A percentile compares a stretch with the other conserved stretches of the same genome.
These are phyloP conservation scores for Phytophthora meadii DNA, from an alignment of 352 stramenopile genomes.

Conservation along the genomic window DNA sequence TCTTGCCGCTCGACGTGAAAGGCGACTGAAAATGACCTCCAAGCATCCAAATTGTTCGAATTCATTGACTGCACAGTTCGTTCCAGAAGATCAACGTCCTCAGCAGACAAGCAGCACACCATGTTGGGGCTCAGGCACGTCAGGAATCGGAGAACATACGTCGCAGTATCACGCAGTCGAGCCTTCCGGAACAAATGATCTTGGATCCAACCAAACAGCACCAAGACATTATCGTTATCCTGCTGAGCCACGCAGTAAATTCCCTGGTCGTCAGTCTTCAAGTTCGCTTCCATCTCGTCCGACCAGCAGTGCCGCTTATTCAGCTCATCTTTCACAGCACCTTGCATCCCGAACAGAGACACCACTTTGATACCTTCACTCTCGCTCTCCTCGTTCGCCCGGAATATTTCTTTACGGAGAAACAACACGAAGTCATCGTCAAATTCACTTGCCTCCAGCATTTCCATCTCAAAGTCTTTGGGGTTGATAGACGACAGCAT, in stretches of 20 bases:
- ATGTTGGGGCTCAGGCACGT: slow-evolving; percentile 59
- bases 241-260: slow-evolving; percentile 54
- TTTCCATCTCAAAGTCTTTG: slow-evolving; percentile 63
- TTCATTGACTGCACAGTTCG: slow-evolving; percentile 23
- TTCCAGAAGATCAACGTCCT: slow-evolving; percentile 45
- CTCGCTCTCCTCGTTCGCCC: slow-evolving; percentile 5
- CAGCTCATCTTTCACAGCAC: slow-evolving; percentile 53
- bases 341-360: slow-evolving; percentile 70
- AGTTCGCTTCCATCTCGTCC: slow-evolving; percentile 39
- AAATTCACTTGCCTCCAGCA: slow-evolving; percentile 62
- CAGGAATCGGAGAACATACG: slow-evolving; percentile 76
- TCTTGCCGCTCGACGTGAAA: slow-evolving; percentile 63
- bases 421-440: slow-evolving; percentile 73
- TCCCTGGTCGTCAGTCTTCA: slow-evolving; percentile 53
- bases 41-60: slow-evolving; percentile 42
- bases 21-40: slow-evolving; percentile 46
- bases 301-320: slow-evolving; percentile 49
- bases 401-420: slow-evolving; percentile 61
- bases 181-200: slow-evolving; percentile 49
- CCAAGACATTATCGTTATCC: slow-evolving; percentile 24
- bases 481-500: slow-evolving; percentile 52
- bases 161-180: slow-evolving; percentile 63
- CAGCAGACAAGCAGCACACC: slow-evolving; percentile 52
- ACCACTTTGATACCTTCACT: slow-evolving; percentile 40
- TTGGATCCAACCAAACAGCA: slow-evolving; percentile 73